Base-by-base conservation (phyloP, 805 yeast genomes). In the Wickerhamomyces strasburgensis region DNA sequence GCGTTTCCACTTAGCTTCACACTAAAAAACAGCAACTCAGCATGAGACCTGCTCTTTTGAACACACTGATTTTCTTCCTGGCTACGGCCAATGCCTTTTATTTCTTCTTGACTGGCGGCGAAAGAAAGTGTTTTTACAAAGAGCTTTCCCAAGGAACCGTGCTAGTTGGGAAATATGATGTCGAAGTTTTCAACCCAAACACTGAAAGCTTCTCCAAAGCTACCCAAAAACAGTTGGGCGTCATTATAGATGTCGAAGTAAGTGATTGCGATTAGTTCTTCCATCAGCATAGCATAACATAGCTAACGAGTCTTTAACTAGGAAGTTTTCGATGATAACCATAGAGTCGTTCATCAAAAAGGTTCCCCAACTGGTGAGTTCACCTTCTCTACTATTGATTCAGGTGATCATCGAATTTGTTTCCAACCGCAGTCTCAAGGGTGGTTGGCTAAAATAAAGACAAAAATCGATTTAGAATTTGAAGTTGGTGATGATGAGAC, bases 351-450 rank as follows among this genome's bases (percentile, higher is more conserved):
- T 19, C 74, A 75, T 42, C 89, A 81, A 55, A 80, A 75, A 58
- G 75, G 80, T 27, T 57, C 73, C 7, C 74, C 86, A 28, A 60
- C 62, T 28, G 87, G 88, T 21, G 84, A 80, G 44, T 80, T 83
- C 54, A 73, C 86, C 8, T 82, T 81, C 64, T 76, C 84, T 26
- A 83, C 90, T 2, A 60, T 74, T 28, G 89, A 80, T 45, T 66
- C 82, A 14, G 93, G 93, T 50, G 90, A 83, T 54, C 90, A 83
- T 63, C 78, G 76, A 60, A 75, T 83, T 56, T 83, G 93, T 60
- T 65, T 83, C 44, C 67, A 64, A 43, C 67, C 70, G n/a, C 65
- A 63, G 40, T 56, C 65, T 6, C 58, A 55, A 13, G 86, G 84
- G 37, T 83, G 88, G 79, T 69, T 84, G 52, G 68, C 75, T 41